These are phyloP conservation scores for Lichtheimia hyalospora DNA, from an alignment of 371 early-diverging fungal genomes.

Conservation along the genomic window DNA sequence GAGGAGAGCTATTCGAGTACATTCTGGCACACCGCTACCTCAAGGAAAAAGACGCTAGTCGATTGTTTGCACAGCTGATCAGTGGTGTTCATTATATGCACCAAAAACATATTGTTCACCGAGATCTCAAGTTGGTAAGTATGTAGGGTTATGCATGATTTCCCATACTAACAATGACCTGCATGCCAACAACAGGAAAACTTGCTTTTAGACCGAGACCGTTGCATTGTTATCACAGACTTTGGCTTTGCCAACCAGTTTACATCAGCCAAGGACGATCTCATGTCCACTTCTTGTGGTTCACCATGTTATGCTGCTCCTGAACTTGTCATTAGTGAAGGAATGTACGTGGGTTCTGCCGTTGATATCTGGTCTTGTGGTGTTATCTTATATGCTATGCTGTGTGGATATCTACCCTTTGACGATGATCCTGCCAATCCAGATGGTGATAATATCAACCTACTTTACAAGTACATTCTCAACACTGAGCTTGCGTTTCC, in stretches of 20 bases:
- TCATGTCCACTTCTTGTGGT: constrained; percentile 94
- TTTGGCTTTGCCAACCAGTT: constrained; percentile 99
- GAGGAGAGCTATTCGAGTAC: constrained; percentile 72
- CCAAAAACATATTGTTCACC: constrained; percentile 81
- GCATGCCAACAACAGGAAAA: constrained; percentile 72
- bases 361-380: constrained; percentile 97
- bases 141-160: constrained; percentile 26
- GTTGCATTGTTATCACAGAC: constrained; percentile 96
- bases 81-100: constrained; percentile 83
- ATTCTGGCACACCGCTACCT: constrained; percentile 62
- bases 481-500: constrained; percentile 90
- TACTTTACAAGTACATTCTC: constrained; percentile 93
- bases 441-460: constrained; percentile 94
- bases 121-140: constrained; percentile 90
- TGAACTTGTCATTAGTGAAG: constrained; percentile 94
- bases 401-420: constrained; percentile 97
- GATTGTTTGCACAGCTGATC: constrained; percentile 73
- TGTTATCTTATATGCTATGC: constrained; percentile 95
- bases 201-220: constrained; percentile 80
- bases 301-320: constrained; percentile 99
- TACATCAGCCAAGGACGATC: constrained; percentile 61
- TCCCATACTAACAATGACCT: too few species aligned
- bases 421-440: constrained; percentile 98
- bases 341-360: constrained; percentile 95
- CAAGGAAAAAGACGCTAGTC: constrained; percentile 60